phyloP scores from a whole-genome alignment of 306 rosid species.

The Medicago lupulina region DNA sequence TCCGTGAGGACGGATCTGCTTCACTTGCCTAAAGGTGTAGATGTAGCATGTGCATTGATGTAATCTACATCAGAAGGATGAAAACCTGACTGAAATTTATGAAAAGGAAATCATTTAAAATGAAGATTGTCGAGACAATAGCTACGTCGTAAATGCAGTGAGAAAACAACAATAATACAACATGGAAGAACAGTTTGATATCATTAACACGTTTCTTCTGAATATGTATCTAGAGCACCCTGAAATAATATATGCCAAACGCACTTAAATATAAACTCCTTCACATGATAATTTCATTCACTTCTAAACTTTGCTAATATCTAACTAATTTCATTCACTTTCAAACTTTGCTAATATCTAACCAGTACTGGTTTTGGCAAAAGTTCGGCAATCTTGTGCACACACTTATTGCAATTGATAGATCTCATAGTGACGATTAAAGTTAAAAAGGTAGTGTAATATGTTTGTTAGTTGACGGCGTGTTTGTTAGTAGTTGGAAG shows the following conservation, averaged over 20 bases:
- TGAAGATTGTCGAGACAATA: slow-evolving; percentile 20
- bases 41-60: slow-evolving; percentile 93
- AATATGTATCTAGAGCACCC: neutral
- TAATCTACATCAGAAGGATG: slow-evolving; percentile 80
- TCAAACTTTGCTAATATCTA: slow-evolving; percentile 11
- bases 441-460: neutral
- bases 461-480: neutral
- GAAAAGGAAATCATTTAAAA: slow-evolving; percentile 31
- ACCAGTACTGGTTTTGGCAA: neutral
- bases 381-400: neutral
- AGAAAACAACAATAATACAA: slow-evolving; percentile 23
- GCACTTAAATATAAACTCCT: slow-evolving; percentile 20
- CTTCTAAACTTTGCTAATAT: neutral
- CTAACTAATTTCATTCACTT: no score
- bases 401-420: slow-evolving; percentile 9
- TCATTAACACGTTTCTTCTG: slow-evolving; percentile 18
- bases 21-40: slow-evolving; percentile 80
- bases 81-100: slow-evolving; percentile 77
- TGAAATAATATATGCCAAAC: slow-evolving; percentile 34
- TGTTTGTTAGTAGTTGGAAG: slow-evolving; percentile 3
- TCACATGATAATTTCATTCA: slow-evolving; percentile 12
- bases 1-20: slow-evolving; percentile 27
- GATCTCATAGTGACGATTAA: slow-evolving; percentile 22
- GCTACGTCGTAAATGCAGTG: slow-evolving; percentile 33
- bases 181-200: slow-evolving; percentile 26